Conservation (phyloP, 176 grass and related monocot species). For the Rhipidocladum racemiflorum region DNA sequence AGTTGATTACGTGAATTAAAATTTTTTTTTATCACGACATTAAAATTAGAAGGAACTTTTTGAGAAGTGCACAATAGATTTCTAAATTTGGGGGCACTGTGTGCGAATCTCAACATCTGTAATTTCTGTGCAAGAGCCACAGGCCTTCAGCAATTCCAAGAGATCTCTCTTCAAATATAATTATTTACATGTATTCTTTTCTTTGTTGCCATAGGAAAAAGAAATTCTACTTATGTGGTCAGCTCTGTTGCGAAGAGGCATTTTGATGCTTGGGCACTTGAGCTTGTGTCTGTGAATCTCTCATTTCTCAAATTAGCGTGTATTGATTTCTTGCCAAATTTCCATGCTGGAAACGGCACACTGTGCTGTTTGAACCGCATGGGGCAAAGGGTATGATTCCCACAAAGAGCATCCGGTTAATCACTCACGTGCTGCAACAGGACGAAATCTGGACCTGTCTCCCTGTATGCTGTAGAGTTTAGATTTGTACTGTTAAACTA, state of each 20-base stretch:
- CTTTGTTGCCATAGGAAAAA: neutral
- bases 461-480: neutral
- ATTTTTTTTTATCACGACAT: no score
- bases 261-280: neutral
- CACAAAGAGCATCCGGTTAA: slow-evolving; percentile 21
- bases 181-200: slow-evolving; percentile 1
- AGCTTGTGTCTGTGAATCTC: neutral
- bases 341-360: slow-evolving; percentile 2
- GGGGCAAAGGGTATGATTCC: slow-evolving; percentile 4
- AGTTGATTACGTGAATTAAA: slow-evolving; percentile 1
- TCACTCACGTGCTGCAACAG: slow-evolving; percentile 25
- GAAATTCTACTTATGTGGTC: neutral
- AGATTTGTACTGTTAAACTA: slow-evolving; percentile 1
- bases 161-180: slow-evolving; percentile 13
- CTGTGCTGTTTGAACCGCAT: slow-evolving; percentile 11
- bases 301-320: neutral
- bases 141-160: slow-evolving; percentile 28
- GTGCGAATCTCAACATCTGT: slow-evolving; percentile 24
- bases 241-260: neutral
- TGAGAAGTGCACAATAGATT: slow-evolving; percentile 17
- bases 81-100: slow-evolving; percentile 22
- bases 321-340: slow-evolving; percentile 5
- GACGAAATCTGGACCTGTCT: slow-evolving; percentile 27
- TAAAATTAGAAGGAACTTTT: slow-evolving; percentile 32
- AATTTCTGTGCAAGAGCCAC: slow-evolving; percentile 20